Conservation (phyloP, 768 basidiomycete genomes). For the Phylloporus sp. region DNA sequence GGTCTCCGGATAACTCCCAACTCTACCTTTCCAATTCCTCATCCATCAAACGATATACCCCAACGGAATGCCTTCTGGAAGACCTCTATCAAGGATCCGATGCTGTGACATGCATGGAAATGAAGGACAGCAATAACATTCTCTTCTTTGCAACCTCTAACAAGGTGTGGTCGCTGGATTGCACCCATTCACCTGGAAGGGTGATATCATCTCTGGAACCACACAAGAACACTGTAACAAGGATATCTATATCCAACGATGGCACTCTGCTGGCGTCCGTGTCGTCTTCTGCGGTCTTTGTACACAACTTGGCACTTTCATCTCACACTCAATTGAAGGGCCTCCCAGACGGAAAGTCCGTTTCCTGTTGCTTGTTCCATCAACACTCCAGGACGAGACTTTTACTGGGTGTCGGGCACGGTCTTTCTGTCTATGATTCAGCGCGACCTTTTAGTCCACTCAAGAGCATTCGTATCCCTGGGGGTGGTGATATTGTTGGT, state of each 20-base stretch:
- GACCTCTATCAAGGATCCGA: conserved; percentile 37
- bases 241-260: conserved; percentile 60
- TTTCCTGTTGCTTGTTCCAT: conserved; percentile 57
- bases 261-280: conserved; percentile 52
- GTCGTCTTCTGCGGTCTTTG: conserved; percentile 48
- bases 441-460: conserved; percentile 52
- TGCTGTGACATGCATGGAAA: conserved; percentile 29
- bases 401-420: conserved; percentile 49
- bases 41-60: conserved; percentile 51
- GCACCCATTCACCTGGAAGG: conserved; percentile 34
- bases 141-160: conserved; percentile 48
- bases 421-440: conserved; percentile 61
- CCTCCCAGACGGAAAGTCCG: conserved; percentile 37
- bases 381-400: conserved; percentile 58
- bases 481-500: conserved; percentile 50
- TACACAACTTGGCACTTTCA: conserved; percentile 56
- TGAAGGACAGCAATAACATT: conserved; percentile 34
- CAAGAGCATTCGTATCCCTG: conserved; percentile 49
- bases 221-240: conserved; percentile 48
- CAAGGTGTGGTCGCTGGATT: conserved; percentile 51
- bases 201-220: conserved; percentile 47
- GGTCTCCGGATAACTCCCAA: conserved; percentile 54
- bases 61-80: conserved; percentile 41
- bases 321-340: conserved; percentile 56
- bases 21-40: conserved; percentile 52